Evolutionary conservation across 2,329 filamentous ascomycete genomes (phyloP).

Genomic region (Fusarium stilboides): DNA sequence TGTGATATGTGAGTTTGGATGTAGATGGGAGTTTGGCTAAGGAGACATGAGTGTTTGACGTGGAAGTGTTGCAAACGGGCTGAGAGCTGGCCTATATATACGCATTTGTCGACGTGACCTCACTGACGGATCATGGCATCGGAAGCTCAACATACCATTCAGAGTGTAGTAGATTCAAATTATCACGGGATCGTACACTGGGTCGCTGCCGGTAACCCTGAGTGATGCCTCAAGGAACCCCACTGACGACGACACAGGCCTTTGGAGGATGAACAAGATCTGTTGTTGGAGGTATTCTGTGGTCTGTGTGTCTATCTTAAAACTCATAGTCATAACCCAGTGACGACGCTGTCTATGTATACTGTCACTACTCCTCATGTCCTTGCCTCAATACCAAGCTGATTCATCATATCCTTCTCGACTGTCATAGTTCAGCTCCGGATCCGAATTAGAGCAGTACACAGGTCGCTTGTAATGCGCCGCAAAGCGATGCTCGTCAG

Average conservation of each 20-base stretch:
- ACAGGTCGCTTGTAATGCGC: neutral
- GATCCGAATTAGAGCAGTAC: neutral
- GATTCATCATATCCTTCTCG: neutral
- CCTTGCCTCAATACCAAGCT: fast-evolving
- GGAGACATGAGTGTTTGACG: neutral
- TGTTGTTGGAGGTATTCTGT: neutral
- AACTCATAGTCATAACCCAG: neutral
- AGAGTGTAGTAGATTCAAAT: neutral
- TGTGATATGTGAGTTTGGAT: neutral
- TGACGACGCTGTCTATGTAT: no score
- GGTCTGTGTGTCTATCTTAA: no score
- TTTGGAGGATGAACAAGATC: neutral
- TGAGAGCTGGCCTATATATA: neutral
- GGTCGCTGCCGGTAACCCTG: neutral
- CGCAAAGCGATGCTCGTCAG: neutral
- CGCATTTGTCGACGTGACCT: neutral
- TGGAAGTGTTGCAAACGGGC: no score
- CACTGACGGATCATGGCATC: neutral
- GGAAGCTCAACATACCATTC: neutral
- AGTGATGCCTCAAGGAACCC: neutral
- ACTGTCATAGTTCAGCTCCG: conserved; percentile 2
- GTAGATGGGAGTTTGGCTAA: neutral
- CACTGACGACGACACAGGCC: neutral
- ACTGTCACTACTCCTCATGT: fast-evolving
- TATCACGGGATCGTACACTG: neutral